Conservation (phyloP, 176 grass and related monocot genomes). For the Echinochloa phyllopogon region DNA sequence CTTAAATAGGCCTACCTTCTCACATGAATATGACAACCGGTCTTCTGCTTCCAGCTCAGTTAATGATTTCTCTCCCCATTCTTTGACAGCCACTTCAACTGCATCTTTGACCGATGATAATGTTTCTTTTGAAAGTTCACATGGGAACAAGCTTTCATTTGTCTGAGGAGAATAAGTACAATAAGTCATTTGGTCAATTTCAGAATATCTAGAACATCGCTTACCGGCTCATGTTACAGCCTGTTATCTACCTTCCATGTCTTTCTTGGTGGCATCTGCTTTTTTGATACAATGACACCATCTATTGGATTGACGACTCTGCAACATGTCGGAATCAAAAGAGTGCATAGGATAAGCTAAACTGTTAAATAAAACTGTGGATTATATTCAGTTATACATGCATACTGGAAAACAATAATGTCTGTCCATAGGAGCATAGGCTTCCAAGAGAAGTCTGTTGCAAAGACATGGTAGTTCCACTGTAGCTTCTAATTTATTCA, state of each 20-base stretch:
- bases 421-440: not conserved
- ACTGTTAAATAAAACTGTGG: not conserved
- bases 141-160: conserved; percentile 93
- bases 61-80: conserved; percentile 86
- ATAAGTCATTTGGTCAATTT: conserved; percentile 33
- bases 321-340: conserved; percentile 51
- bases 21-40: conserved; percentile 90
- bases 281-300: conserved; percentile 66
- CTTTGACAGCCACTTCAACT: conserved; percentile 87
- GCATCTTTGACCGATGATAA: conserved; percentile 75
- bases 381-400: not conserved
- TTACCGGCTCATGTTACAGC: conserved; percentile 34
- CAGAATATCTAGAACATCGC: conserved; percentile 16
- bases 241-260: conserved; percentile 84
- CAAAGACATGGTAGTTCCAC: not conserved
- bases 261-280: conserved; percentile 81
- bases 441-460: not conserved
- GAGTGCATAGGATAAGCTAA: conserved; percentile 25
- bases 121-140: conserved; percentile 82
- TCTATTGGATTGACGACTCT: conserved; percentile 85
- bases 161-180: conserved; percentile 55
- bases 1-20: conserved; percentile 71
- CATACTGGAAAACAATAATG: not conserved
- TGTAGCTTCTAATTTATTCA: not conserved
- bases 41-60: conserved; percentile 97